Evolutionary conservation across 1,284 basidiomycete species (phyloP), one percentile per base, ranked within the genome.

Genomic region (Phylloporus sp.): DNA sequence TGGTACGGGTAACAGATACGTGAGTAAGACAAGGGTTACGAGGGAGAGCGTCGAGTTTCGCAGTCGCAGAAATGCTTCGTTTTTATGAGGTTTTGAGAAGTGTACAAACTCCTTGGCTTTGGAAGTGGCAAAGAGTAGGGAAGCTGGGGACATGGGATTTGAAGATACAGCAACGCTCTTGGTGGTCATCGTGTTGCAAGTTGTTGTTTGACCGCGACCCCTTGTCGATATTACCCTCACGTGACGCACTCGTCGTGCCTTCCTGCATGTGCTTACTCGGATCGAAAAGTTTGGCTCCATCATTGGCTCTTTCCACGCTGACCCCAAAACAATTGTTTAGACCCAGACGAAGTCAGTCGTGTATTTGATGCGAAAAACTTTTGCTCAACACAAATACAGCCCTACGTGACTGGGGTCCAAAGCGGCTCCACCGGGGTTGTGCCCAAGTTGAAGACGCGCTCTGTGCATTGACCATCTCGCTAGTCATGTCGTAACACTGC

Each of bases 1-100:
- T 2, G 86, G 86, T 4, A 87, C 44, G 6, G 87, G 86, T 0
- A 87, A 69, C 2, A 88, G 76, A 61, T 84, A 79, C 4, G 86
- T 83, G 26, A 84, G 69, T n/a, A 87, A 64, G 22, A 82, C 64
- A n/a, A 83, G 67, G 11, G 79, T 72, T 17, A 82, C 62, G 18
- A 88, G 72, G 52, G 77, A 79, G 20, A 86, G 73, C 8, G 74
- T 72, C 67, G 86, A 88, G 57, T 78, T 78, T 46, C 86, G 84
- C 59, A 87, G 76, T 65, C 87, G 79, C 56, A 85, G 74, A 3
- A 84, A 68, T 1, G 87, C 87, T 68, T 88, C 86, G 46, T 81
- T 79, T 62, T 81, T 83, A 55, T 84, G 72, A 8, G 86, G 87
- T 68, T 86, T 88, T 67, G 87, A 70, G 58, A 77, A 74, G 66